Base-by-base conservation (phyloP, 2,329 filamentous ascomycete species). In the Alternaria rosae region DNA sequence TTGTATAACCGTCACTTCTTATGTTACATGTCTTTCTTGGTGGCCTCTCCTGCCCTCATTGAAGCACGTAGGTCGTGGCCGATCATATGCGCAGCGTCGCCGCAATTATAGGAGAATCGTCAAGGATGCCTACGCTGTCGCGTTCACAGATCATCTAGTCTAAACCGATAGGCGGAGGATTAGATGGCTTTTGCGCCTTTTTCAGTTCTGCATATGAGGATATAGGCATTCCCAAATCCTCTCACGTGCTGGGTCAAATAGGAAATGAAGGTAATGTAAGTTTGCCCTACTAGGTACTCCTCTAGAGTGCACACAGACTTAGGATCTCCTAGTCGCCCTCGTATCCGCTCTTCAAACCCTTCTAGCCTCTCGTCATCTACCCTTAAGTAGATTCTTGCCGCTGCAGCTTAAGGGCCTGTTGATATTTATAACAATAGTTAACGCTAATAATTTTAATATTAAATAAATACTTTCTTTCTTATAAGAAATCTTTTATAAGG, bases 141-240 rank as follows among this genome's bases (percentile, higher is more conserved):
- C 23, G 23, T 25, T 52, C 21, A 52, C 48, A 52, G 48, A 52
- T 38, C 21, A 52, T 52, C 17, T 7, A 52, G 48, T 45, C 42
- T 23, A 45, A 45, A 45, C 42, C 20, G 13, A 45, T 45, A 21
- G 42, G 7, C 8, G 42, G 42, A 45, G 53, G 59, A 52, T 44
- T 65, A 20, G 53, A 65, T 55, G 25, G 26, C 45, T 65, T 61
- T 61, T 43, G 54, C 54, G 45, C 54, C 38, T 52, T 51, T 65
- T 54, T 43, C 20, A 42, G 45, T 25, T 47, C 48, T 35, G 59
- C 53, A 44, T 54, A 26, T 17, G 38, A 56, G 20, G 42, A 17
- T 48, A 17, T 53, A 11, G 45, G 28, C 41, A 26, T 15, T 7
- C 28, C 42, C 17, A 23, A 43, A 45, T 30, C n/a, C 41, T 32